phyloP scores from a whole-genome alignment of 2,329 filamentous ascomycete genomes.

The Fusarium sp. region DNA sequence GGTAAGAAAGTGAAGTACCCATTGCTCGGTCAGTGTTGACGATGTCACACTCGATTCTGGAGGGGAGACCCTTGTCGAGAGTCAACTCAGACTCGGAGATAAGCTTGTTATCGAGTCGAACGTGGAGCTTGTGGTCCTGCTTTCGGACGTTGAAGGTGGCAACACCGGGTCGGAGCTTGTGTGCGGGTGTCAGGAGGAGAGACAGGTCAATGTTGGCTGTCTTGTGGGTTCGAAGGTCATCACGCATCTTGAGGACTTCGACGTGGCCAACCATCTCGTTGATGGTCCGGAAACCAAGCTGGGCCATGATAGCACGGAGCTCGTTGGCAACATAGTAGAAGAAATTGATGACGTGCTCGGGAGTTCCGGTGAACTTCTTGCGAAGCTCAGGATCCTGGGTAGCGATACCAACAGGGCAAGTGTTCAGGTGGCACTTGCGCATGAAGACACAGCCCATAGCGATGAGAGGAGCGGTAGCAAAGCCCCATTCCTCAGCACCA shows the following conservation, averaged over 20 bases:
- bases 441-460: constrained; percentile 98
- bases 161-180: constrained; percentile 92
- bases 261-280: constrained; percentile 98
- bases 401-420: constrained; percentile 91
- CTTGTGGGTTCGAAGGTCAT: constrained; percentile 88
- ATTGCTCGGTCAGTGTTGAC: constrained; percentile 96
- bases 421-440: constrained; percentile 81
- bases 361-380: constrained; percentile 92
- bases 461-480: constrained; percentile 92
- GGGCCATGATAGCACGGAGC: constrained; percentile 95
- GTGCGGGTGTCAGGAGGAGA: constrained; percentile 92
- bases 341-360: constrained; percentile 98
- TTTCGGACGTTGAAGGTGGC: constrained; percentile 98
- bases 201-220: constrained; percentile 93
- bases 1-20: constrained; percentile 94
- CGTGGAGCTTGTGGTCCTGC: constrained; percentile 94
- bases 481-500: constrained; percentile 98
- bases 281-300: constrained; percentile 91
- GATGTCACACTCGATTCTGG: constrained; percentile 93
- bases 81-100: constrained; percentile 96
- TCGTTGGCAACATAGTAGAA: constrained; percentile 98
- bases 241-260: constrained; percentile 85
- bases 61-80: constrained; percentile 92
- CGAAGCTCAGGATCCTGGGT: constrained; percentile 95
- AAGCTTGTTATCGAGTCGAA: constrained; percentile 95